Conservation (phyloP, 306 rosid species). For the Fagus crenata region DNA sequence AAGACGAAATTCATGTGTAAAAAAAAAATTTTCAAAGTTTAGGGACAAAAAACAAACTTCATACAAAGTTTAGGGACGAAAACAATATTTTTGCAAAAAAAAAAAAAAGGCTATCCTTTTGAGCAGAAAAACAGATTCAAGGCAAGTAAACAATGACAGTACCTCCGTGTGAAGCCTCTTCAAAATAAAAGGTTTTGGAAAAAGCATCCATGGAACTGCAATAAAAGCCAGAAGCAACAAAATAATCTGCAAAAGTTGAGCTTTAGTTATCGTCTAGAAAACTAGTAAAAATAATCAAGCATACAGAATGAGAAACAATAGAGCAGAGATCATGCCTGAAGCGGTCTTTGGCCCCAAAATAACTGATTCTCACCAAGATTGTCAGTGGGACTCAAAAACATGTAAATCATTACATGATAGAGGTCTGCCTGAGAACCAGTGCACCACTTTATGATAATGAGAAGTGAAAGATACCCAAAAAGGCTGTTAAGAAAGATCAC, state of each 20-base stretch:
- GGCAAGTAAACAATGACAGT: constrained; percentile 28
- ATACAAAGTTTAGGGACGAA: no score
- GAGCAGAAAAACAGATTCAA: constrained; percentile 16
- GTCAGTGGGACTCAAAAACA: constrained; percentile 95
- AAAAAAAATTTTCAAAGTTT: no score
- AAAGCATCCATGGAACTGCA: constrained; percentile 99
- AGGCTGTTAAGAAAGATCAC: constrained; percentile 92
- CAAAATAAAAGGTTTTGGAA: constrained; percentile 95
- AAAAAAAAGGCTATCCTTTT: not conserved
- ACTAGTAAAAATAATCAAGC: constrained; percentile 1
- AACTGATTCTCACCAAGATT: constrained; percentile 90
- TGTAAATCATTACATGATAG: constrained; percentile 99
- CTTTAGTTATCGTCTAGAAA: constrained; percentile 31
- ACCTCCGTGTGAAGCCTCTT: constrained; percentile 89
- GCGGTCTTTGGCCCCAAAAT: constrained; percentile 98
- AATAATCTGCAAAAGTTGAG: constrained; percentile 69
- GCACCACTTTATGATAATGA: constrained; percentile 92
- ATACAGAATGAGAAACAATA: constrained; percentile 16
- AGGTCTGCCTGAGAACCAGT: constrained; percentile 99
- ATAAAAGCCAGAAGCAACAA: constrained; percentile 84
- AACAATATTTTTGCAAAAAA: no score
- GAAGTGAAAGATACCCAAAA: constrained; percentile 98
- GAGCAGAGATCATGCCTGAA: constrained; percentile 64
- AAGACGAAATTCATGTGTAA: no score
- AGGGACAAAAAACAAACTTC: no score